A percentile compares a stretch with the other conserved stretches of the same genome.
Conservation (phyloP, 768 basidiomycete species). For the Mycena maculata region DNA sequence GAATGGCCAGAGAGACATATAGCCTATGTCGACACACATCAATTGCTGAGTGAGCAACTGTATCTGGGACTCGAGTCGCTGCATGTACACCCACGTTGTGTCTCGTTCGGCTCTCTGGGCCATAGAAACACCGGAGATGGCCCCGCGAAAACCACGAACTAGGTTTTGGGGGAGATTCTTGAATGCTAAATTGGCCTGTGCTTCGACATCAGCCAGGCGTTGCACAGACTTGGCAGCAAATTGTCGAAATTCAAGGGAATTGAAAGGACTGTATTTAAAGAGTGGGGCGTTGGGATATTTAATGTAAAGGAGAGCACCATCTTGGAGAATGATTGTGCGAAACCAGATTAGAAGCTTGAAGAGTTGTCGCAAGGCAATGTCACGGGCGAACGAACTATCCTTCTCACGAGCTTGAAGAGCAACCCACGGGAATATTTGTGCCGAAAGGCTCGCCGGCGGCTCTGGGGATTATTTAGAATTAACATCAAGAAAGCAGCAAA, state of each 20-base stretch:
- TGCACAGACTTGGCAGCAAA: not conserved
- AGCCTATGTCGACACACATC: too few relatives aligned
- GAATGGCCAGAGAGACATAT: too few relatives aligned
- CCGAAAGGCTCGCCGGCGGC: slow-evolving; percentile 34
- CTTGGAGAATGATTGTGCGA: slow-evolving; percentile 6
- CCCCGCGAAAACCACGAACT: slow-evolving; percentile 9
- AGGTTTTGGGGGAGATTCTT: slow-evolving; percentile 37
- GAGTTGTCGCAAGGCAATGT: slow-evolving; percentile 44
- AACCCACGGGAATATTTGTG: slow-evolving; percentile 42
- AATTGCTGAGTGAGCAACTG: not conserved
- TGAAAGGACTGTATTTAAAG: slow-evolving; percentile 11
- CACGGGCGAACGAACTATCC: slow-evolving; percentile 19
- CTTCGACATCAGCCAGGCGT: too few relatives aligned
- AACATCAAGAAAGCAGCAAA: not conserved
- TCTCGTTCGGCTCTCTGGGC: slow-evolving; percentile 1
- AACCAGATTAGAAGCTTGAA: slow-evolving; percentile 23
- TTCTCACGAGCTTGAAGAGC: slow-evolving; percentile 7
- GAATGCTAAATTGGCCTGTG: too few relatives aligned
- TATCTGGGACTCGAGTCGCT: not conserved
- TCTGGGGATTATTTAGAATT: slow-evolving; percentile 34
- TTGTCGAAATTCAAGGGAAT: not conserved
- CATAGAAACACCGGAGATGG: not conserved
- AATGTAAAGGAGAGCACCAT: slow-evolving; percentile 7
- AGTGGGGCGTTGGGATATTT: slow-evolving; percentile 1
- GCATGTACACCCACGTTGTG: not conserved